Percentiles rank a stretch among this genome's conserved stretches.
phyloP scores from a whole-genome alignment of 208 protist genomes.

The Leishmania lainsoni region DNA sequence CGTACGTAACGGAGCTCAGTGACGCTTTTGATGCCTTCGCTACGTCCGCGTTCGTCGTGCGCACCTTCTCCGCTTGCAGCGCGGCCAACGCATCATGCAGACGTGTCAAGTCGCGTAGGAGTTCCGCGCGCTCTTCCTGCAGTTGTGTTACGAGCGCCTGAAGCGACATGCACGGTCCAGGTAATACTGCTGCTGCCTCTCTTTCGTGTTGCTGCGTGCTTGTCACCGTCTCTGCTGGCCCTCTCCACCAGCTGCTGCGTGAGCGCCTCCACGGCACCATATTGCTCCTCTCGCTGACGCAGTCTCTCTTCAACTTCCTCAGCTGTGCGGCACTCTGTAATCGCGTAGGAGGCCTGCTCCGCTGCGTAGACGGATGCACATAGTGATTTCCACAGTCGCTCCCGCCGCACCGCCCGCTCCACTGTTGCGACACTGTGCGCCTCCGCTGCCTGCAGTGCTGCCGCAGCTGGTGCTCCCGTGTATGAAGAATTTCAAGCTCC shows the following conservation, averaged over 20 bases:
- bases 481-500: constrained; percentile 42
- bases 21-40: neutral
- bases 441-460: constrained; percentile 21
- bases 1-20: neutral
- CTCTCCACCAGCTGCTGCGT: constrained; percentile 44
- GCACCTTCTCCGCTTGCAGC: neutral
- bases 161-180: constrained; percentile 13
- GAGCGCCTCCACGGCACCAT: constrained; percentile 47
- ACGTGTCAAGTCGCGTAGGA: constrained; percentile 16
- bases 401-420: constrained; percentile 37
- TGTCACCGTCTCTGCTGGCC: neutral
- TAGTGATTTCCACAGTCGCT: constrained; percentile 62
- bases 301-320: constrained; percentile 40
- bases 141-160: constrained; percentile 15
- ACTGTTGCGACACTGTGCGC: constrained; percentile 8
- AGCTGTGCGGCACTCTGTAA: constrained; percentile 40
- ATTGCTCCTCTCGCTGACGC: constrained; percentile 42
- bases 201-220: neutral
- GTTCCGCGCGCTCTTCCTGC: constrained; percentile 21
- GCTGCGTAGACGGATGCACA: constrained; percentile 60
- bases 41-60: neutral
- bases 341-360: constrained; percentile 56
- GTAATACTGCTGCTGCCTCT: neutral
- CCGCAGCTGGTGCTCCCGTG: constrained; percentile 44
- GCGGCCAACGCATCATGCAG: constrained; percentile 14